Evolutionary conservation across 1,139 yeast genomes (phyloP), one percentile per base, ranked within the genome.

Genomic region (Blastobotrys indianensis): DNA sequence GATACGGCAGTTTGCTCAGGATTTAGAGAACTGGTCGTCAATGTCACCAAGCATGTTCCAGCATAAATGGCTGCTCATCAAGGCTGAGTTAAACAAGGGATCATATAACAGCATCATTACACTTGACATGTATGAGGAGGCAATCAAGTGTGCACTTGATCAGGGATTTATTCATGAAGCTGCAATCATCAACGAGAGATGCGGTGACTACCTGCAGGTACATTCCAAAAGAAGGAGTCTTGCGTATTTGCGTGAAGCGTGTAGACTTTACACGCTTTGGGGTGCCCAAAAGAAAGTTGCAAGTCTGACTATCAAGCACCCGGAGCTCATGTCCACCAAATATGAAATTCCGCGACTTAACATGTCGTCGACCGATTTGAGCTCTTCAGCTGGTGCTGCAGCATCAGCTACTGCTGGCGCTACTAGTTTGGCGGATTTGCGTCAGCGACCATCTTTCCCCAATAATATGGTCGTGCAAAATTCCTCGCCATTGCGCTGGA

Each of bases 51-150:
- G 60, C 2, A 68, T 65, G 44, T 74, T 74, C 51, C 54, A 55
- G 16, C 60, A 71, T 32, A 72, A 71, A 54, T 59, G 59, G 44
- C 51, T 66, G 32, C 55, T 69, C 2, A 51, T 74, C 28, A 60
- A 62, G 41, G 76, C 77, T 1, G 60, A 70, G 39, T 44, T 61
- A 40, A 53, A 57, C 20, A 58, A 61, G 9, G 51, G 51, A 2
- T 45, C 51, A 2, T 41, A 51, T 9, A 60, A 72, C 6, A 65
- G 68, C 17, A 59, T 77, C 33, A 68, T 63, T 20, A 62, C 70
- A 2, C 57, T 77, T 12, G 80, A 76, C 49, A 53, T 63, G 12
- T 77, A 72, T 56, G 78, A 75, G 49, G 73, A 67, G 34, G 74
- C 80, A 0, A 65, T 76, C 16, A 73, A 69, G 17, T 46, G 51